These are phyloP conservation scores for Pythium sp. DNA, from an alignment of 352 stramenopile genomes.

Conservation along the genomic window DNA sequence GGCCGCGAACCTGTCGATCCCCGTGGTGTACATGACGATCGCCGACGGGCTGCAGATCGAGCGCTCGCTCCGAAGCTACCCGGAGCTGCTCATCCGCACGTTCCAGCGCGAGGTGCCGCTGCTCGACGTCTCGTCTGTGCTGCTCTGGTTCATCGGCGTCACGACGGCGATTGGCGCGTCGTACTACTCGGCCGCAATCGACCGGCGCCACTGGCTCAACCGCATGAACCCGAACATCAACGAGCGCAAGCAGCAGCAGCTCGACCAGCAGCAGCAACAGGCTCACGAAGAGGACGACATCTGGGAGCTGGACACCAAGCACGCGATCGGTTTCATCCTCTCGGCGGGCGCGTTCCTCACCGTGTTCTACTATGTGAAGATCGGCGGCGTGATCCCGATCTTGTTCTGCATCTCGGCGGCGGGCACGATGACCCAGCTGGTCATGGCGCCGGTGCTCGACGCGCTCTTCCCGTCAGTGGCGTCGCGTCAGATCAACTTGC, in stretches of 20 bases:
- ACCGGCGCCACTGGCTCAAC: constrained; percentile 18
- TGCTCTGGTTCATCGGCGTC: constrained; percentile 65
- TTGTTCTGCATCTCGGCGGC: constrained; percentile 63
- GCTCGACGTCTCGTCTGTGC: constrained; percentile 53
- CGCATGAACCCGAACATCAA: constrained; percentile 21
- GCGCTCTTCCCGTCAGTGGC: constrained; percentile 29
- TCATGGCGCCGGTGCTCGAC: constrained; percentile 41
- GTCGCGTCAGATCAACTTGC: constrained; percentile 34
- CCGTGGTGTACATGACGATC: constrained; percentile 73
- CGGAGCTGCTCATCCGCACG: constrained; percentile 39
- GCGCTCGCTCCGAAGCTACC: constrained; percentile 32
- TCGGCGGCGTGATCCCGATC: constrained; percentile 53
- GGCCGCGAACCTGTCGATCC: constrained; percentile 42
- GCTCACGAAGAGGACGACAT: constrained; percentile 27
- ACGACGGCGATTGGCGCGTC: constrained; percentile 52
- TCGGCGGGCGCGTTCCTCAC: constrained; percentile 59
- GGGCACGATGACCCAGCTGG: constrained; percentile 51
- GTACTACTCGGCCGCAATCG: constrained; percentile 50
- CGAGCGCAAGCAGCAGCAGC: constrained; percentile 21
- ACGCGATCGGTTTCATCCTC: constrained; percentile 65
- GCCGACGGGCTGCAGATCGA: constrained; percentile 47
- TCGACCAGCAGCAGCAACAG: constrained; percentile 21
- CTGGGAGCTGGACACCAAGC: constrained; percentile 60
- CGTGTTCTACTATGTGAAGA: constrained; percentile 71
- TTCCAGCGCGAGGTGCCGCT: constrained; percentile 47